phyloP scores from a whole-genome alignment of 257 asterid genomes.

The Lithospermum erythrorhizon region DNA sequence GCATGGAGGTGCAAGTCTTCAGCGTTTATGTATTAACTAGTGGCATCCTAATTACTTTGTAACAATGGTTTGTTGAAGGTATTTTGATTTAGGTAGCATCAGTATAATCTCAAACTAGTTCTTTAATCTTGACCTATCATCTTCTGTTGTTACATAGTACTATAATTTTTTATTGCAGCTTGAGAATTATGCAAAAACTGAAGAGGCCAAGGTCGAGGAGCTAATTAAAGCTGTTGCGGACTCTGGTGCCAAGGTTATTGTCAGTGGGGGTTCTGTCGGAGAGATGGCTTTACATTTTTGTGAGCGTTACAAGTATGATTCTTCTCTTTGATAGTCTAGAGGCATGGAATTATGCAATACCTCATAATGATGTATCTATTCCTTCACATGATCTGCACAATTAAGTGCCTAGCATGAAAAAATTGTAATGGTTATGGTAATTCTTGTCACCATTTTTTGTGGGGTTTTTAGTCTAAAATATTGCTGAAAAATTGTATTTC shows the following conservation, averaged over 20 bases:
- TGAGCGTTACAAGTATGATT: slow-evolving; percentile 79
- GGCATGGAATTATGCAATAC: neutral
- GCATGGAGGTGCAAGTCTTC: neutral
- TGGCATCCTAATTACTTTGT: too few species aligned
- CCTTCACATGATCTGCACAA: neutral
- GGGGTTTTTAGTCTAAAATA: neutral
- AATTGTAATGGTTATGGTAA: neutral
- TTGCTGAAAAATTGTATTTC: neutral
- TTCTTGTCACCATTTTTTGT: neutral
- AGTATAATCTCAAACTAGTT: neutral
- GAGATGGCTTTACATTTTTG: slow-evolving; percentile 99
- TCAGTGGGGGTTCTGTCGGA: slow-evolving; percentile 89
- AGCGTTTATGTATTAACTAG: neutral
- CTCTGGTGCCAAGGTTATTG: slow-evolving; percentile 90
- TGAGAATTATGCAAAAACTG: slow-evolving; percentile 87
- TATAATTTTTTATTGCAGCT: slow-evolving; percentile 37
- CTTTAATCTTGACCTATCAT: neutral
- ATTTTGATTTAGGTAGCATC: neutral
- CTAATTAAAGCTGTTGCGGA: slow-evolving; percentile 88
- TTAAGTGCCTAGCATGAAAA: neutral
- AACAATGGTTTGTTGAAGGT: too few species aligned
- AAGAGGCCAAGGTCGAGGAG: slow-evolving; percentile 89
- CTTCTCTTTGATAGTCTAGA: slow-evolving; percentile 2
- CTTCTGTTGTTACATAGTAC: too few species aligned
- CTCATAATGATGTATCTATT: neutral